phyloP scores from a whole-genome alignment of 2,329 filamentous ascomycete genomes.

The Fusarium nodosum region DNA sequence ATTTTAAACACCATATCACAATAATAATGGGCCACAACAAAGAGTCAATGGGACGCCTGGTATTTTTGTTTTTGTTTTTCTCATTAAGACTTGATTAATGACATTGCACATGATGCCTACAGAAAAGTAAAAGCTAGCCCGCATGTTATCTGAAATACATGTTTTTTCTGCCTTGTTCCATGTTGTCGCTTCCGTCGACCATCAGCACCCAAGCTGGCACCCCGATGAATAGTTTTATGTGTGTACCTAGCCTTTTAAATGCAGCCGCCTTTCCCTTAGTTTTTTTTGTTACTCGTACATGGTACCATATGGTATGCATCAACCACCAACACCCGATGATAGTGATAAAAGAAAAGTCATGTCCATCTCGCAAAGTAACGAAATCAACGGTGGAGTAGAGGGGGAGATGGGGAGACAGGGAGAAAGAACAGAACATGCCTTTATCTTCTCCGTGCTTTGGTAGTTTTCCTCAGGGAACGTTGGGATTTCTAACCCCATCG shows the following conservation, averaged over 20 bases:
- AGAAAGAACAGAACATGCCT: background rate
- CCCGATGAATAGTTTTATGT: slow-evolving; percentile 11
- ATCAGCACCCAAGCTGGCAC: slow-evolving; percentile 16
- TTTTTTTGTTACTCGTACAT: slow-evolving; percentile 38
- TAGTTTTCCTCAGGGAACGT: slow-evolving; percentile 18
- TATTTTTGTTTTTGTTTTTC: background rate
- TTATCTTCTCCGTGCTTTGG: slow-evolving; percentile 26
- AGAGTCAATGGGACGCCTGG: background rate
- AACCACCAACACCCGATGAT: slow-evolving; percentile 31
- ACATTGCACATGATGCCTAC: background rate
- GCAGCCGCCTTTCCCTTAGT: slow-evolving; percentile 1
- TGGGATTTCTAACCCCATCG: slow-evolving; percentile 59
- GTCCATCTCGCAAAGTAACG: background rate
- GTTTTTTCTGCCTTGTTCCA: slow-evolving; percentile 1
- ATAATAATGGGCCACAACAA: background rate
- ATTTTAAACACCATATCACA: background rate
- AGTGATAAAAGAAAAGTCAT: slow-evolving; percentile 16
- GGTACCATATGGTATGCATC: slow-evolving; percentile 14
- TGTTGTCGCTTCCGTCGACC: slow-evolving; percentile 4
- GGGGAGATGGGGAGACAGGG: background rate
- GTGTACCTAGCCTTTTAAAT: slow-evolving; percentile 19
- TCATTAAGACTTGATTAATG: slow-evolving; percentile 1
- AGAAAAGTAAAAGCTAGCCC: slow-evolving; percentile 13
- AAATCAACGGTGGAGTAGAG: background rate
- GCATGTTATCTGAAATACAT: slow-evolving; percentile 11